Evolutionary conservation across 2,329 filamentous ascomycete species (phyloP), one percentile per base, ranked within the genome.

Genomic region (Fusarium odoratissimum): DNA sequence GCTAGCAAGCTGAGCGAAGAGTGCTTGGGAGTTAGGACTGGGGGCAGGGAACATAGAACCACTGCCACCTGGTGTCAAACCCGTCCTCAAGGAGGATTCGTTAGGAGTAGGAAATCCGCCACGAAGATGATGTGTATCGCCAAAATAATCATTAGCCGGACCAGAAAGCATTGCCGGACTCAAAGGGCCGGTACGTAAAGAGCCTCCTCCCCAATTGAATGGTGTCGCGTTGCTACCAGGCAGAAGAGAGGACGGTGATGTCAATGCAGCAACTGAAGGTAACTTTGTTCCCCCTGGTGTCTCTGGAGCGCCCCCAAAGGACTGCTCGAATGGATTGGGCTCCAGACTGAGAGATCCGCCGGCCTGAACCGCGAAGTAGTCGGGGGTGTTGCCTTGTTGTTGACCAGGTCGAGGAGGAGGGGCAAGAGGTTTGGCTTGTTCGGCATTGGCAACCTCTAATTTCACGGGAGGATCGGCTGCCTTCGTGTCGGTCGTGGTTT

Each of bases 121-220:
- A 73, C 93, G 90, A 72, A 97, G 86, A 67, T 90, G 92, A 79
- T 92, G 90, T 23, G 91, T 91, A 78, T 97, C 94, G 75, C 90
- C 89, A 80, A 98, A 97, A 84, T 98, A 98, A 80, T 98, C 95
- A 81, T 89, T 92, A 41, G 89, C 84, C 41, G 92, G 96, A 30
- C 95, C 96, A 51, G 95, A 94, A 62, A 99, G 91, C 95, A 99
- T 98, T 72, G 95, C 96, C 84, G 96, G 96, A 83, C 96, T 98
- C 75, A 99, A 84, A 45, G 96, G 96, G 76, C 96, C 96, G 68
- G 95, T 95, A 74, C 96, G 92, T 78, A 99, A 86, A 49, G 95
- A 97, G 76, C 95, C 92, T 74, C 90, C 89, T 75, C 88, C 88
- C 95, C 95, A 98, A 82, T 92, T 91, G 79, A 93, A 93, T 28